Evolutionary conservation across 768 basidiomycete species (phyloP).

Genomic region (Krasilnikovozyma curviuscula): DNA sequence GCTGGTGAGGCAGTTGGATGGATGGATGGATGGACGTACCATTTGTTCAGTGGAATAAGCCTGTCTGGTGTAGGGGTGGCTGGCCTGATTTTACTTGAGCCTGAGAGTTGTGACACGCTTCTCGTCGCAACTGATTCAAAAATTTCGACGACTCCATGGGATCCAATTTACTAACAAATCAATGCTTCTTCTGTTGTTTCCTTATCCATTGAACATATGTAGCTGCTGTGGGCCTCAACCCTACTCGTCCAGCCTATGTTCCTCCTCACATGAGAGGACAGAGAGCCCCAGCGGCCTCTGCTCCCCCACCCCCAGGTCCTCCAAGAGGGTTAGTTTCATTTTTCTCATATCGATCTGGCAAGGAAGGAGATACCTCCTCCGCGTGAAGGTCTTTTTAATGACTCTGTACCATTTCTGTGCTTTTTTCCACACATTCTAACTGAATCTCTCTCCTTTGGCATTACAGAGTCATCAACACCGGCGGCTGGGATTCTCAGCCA

Average conservation of each 20-base stretch:
- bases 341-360: no score
- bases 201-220: background rate
- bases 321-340: no score
- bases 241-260: constrained; percentile 27
- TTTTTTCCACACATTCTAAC: background rate
- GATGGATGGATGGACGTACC: no score
- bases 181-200: no score
- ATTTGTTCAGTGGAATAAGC: no score
- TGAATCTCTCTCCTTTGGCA: background rate
- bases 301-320: constrained; percentile 15
- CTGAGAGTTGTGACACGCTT: no score
- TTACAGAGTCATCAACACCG: background rate
- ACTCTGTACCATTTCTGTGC: background rate
- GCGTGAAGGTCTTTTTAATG: constrained; percentile 2
- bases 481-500: constrained; percentile 11
- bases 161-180: no score
- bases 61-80: no score
- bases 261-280: constrained; percentile 26
- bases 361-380: constrained; percentile 13
- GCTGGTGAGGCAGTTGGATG: no score
- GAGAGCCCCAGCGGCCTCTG: constrained; percentile 14
- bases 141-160: no score
- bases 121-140: no score
- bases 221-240: constrained; percentile 23
- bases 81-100: no score